Conservation (phyloP, 2,329 filamentous ascomycete genomes). For the Phialophora macrospora region DNA sequence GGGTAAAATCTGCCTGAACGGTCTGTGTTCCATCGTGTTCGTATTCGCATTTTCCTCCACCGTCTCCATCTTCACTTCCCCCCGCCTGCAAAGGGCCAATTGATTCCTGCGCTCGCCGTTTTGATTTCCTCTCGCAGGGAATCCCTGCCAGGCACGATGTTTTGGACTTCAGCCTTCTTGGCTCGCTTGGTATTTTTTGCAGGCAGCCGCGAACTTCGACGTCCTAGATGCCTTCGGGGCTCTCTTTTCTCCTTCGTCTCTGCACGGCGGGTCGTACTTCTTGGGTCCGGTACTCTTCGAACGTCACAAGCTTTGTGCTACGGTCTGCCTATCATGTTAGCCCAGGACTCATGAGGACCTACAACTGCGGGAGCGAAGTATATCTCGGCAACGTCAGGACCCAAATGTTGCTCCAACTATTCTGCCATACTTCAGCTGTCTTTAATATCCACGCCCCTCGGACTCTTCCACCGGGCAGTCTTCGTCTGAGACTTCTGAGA, state of each 20-base stretch:
- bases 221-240: background rate
- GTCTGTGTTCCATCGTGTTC: background rate
- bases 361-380: background rate
- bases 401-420: background rate
- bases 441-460: background rate
- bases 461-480: background rate
- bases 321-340: background rate
- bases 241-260: background rate
- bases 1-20: background rate
- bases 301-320: background rate
- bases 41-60: background rate
- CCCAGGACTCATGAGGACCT: background rate
- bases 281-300: background rate
- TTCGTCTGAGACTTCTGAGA: background rate
- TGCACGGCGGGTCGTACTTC: background rate
- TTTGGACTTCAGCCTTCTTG: background rate
- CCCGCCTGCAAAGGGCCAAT: background rate
- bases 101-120: background rate
- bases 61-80: background rate
- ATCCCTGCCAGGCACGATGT: background rate
- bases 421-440: background rate
- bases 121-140: background rate
- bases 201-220: background rate
- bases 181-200: background rate
- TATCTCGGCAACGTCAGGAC: background rate